Percentiles rank a stretch among this genome's conserved stretches.
Evolutionary conservation across 1,284 basidiomycete species (phyloP).

Genomic region (Cutaneotrichosporon sp.): DNA sequence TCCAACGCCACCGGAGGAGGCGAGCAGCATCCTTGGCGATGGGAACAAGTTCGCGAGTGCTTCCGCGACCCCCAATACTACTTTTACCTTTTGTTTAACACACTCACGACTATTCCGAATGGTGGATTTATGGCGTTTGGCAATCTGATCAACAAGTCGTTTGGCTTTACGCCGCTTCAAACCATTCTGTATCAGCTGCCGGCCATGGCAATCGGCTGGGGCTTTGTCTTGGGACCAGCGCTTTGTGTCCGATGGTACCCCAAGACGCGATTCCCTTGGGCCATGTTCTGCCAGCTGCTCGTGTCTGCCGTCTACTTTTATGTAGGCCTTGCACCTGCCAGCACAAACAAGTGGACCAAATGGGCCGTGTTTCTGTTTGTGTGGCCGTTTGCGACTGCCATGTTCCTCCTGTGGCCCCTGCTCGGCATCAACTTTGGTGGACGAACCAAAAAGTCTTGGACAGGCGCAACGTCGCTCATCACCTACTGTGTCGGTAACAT

Average conservation of each 20-base stretch:
- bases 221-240: conserved; percentile 16
- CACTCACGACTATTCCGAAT: conserved; percentile 24
- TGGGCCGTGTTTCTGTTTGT: conserved; percentile 22
- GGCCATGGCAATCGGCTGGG: conserved; percentile 16
- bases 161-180: conserved; percentile 22
- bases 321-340: conserved; percentile 17
- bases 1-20: conserved; percentile 21
- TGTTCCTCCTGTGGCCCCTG: conserved; percentile 31
- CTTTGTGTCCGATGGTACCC: conserved; percentile 14
- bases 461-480: conserved; percentile 14
- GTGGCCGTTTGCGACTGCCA: conserved; percentile 16
- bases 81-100: conserved; percentile 22
- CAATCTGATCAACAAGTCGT: conserved; percentile 19
- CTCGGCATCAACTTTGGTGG: conserved; percentile 28
- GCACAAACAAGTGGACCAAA: conserved; percentile 19
- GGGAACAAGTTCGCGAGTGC: conserved; percentile 25
- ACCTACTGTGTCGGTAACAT: conserved; percentile 27
- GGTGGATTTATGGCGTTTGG: conserved; percentile 20
- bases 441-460: conserved; percentile 29
- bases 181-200: conserved; percentile 25
- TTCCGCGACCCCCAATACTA: conserved; percentile 28
- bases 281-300: conserved; percentile 12
- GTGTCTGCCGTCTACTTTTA: conserved; percentile 21
- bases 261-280: conserved; percentile 21
- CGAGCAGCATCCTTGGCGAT: conserved; percentile 22